phyloP scores from a whole-genome alignment of 306 rosid genomes.

The Cyamopsis tetragonoloba region DNA sequence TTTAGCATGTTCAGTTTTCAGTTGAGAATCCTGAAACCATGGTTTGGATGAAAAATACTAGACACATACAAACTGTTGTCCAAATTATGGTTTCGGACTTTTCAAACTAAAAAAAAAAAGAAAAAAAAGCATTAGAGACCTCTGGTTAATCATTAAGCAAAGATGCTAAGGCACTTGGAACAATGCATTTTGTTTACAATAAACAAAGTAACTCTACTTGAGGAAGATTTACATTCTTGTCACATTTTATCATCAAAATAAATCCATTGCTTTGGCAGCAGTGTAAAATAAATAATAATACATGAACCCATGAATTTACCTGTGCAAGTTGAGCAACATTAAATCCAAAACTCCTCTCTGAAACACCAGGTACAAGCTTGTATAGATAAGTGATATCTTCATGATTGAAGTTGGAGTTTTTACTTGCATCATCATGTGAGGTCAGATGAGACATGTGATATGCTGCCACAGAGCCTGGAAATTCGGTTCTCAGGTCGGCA shows the following conservation, averaged over 20 bases:
- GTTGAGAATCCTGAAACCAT: too few relatives aligned
- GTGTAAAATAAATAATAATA: not conserved
- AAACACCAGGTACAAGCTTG: conserved; percentile 77
- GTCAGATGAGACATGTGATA: conserved; percentile 89
- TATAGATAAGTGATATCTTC: conserved; percentile 79
- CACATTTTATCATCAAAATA: not conserved
- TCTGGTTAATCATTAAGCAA: not conserved
- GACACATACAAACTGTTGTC: too few relatives aligned
- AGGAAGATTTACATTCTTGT: not conserved
- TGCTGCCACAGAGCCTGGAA: conserved; percentile 70
- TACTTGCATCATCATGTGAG: conserved; percentile 33
- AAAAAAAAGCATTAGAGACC: not conserved
- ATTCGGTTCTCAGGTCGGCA: conserved; percentile 56
- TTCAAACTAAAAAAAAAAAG: too few relatives aligned
- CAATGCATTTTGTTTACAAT: conserved; percentile 5
- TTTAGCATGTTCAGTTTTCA: too few relatives aligned
- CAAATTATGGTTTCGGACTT: too few relatives aligned
- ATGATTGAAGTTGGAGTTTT: conserved; percentile 31
- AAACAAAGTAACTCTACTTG: not conserved
- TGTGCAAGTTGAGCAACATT: conserved; percentile 97
- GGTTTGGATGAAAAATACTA: too few relatives aligned
- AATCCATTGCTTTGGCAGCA: conserved; percentile 7
- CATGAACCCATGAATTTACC: conserved; percentile 38
- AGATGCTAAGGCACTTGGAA: conserved; percentile 11
- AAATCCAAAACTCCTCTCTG: conserved; percentile 84